These are phyloP conservation scores for Leccinum huronense DNA, from an alignment of 1,284 basidiomycete genomes.

Conservation along the genomic window DNA sequence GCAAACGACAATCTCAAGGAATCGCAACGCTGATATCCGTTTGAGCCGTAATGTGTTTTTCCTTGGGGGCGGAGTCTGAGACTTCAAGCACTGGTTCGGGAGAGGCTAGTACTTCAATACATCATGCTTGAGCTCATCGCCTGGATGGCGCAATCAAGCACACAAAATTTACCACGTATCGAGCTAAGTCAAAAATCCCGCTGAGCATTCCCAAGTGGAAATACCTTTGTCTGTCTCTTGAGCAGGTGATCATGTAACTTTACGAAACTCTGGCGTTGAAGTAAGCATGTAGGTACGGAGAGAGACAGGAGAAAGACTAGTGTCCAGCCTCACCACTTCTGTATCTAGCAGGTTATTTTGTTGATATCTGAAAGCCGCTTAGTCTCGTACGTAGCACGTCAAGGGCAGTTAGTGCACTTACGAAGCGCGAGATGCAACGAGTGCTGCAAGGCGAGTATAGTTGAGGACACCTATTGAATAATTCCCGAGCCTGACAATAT, in stretches of 20 bases:
- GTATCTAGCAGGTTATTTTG: neutral
- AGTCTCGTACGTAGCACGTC: neutral
- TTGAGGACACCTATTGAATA: conserved; percentile 31
- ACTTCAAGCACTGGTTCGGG: too few species aligned
- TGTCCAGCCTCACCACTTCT: neutral
- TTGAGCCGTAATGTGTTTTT: too few species aligned
- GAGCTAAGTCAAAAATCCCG: too few species aligned
- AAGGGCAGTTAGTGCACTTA: conserved; percentile 20
- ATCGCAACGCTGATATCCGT: too few species aligned
- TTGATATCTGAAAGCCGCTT: conserved; percentile 26
- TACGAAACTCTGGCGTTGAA: neutral
- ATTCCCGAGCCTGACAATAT: conserved; percentile 1
- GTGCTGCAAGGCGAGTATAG: conserved; percentile 30
- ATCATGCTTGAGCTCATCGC: too few species aligned
- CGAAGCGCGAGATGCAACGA: conserved; percentile 40
- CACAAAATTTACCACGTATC: too few species aligned
- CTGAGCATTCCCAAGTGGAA: too few species aligned
- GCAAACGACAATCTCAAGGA: too few species aligned
- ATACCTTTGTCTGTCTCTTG: neutral
- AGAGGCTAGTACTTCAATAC: too few species aligned
- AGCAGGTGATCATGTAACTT: neutral
- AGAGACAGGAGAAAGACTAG: neutral
- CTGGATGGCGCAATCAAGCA: too few species aligned
- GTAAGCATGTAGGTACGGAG: conserved; percentile 1
- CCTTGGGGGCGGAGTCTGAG: too few species aligned